A percentile compares a stretch with the other conserved stretches of the same genome.
Evolutionary conservation across 768 basidiomycete species (phyloP).

Genomic region (Lactarius quietus): DNA sequence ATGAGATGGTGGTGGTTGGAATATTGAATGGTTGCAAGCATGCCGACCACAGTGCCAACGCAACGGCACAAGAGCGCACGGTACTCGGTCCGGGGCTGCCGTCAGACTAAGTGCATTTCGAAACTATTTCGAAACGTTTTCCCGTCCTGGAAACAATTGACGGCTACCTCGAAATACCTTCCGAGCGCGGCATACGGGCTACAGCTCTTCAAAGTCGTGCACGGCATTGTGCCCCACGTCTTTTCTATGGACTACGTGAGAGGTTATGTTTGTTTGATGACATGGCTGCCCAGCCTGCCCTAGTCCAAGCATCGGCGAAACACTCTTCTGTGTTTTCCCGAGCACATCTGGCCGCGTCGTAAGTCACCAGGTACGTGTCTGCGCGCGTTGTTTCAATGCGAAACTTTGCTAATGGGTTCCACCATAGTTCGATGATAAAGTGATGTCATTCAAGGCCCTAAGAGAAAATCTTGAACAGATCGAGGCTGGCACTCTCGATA

Average conservation of each 20-base stretch:
- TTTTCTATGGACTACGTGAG: background rate
- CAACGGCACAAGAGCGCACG: too few species aligned
- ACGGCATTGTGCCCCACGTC: conserved; percentile 28
- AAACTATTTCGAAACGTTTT: too few species aligned
- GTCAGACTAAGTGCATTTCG: conserved; percentile 14
- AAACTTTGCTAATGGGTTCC: background rate
- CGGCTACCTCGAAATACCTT: too few species aligned
- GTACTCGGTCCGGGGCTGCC: too few species aligned
- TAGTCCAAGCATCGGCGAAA: conserved; percentile 40
- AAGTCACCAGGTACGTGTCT: conserved; percentile 56
- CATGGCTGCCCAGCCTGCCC: background rate
- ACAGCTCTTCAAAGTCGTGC: conserved; percentile 49
- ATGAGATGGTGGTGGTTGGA: too few species aligned
- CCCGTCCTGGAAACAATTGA: too few species aligned
- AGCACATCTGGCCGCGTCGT: conserved; percentile 75
- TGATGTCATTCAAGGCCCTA: conserved; percentile 12
- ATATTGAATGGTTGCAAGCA: too few species aligned
- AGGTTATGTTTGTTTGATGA: conserved; percentile 1
- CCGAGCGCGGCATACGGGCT: too few species aligned
- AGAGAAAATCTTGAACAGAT: conserved; percentile 4
- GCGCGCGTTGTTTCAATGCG: background rate
- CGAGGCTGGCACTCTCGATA: conserved; percentile 14
- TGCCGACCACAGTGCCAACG: too few species aligned
- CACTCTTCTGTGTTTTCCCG: conserved; percentile 71
- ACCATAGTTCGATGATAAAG: conserved; percentile 18